phyloP scores from a whole-genome alignment of 345 rosid genomes.

The Psidium friedrichsthalianum region DNA sequence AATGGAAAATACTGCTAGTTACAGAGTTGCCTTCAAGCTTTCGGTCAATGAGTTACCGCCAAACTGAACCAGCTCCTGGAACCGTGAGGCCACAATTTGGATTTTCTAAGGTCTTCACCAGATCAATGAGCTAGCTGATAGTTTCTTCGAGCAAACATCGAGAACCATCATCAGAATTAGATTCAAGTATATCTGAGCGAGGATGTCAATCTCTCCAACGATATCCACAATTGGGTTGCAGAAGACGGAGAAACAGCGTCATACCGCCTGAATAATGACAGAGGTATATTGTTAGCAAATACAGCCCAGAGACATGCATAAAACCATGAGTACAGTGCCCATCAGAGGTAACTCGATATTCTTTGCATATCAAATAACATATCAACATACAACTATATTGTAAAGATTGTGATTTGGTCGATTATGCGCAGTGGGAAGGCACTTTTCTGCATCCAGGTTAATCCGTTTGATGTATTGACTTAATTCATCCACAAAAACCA shows the following conservation, averaged over 20 bases:
- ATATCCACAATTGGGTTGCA: slow-evolving; percentile 59
- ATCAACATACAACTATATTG: background rate
- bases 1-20: background rate
- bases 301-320: background rate
- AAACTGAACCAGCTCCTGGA: background rate
- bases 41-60: background rate
- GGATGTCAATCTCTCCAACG: slow-evolving; percentile 61
- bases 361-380: background rate
- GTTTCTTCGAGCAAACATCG: background rate
- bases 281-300: background rate
- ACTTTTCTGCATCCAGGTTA: background rate
- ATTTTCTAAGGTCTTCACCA: background rate
- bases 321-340: background rate
- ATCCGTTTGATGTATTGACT: background rate
- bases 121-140: background rate
- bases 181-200: background rate
- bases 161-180: background rate
- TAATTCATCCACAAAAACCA: background rate
- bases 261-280: slow-evolving; percentile 47
- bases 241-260: slow-evolving; percentile 83
- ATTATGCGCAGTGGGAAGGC: background rate
- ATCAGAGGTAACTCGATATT: background rate
- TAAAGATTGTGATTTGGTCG: background rate
- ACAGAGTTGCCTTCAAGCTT: background rate
- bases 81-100: background rate